Base-by-base conservation (phyloP, 148 eudicot species). In the Oxyria digyna region DNA sequence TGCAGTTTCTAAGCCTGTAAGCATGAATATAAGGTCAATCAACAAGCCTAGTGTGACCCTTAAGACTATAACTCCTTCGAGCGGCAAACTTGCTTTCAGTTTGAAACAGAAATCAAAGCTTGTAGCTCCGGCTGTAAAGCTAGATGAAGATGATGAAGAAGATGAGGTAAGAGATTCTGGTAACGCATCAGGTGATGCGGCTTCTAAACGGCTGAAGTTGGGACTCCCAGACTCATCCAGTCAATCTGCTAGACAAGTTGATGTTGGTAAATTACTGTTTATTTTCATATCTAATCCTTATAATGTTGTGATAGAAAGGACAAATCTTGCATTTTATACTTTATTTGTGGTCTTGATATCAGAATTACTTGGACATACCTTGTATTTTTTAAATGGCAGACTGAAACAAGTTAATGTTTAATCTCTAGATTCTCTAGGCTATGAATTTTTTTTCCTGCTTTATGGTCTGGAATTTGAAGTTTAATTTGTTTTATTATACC, bases 11-110 rank as follows among this genome's bases (percentile, higher is more conserved):
- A 84, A 84, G 72, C 77, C 82, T 73, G 72, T 82, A 15, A 73
- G 67, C 72, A 77, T 77, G 76, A 85, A 79, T 78, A 62, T 66
- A 18, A 71, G 72, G 69, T 64, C 77, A 57, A 75, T 68, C 42
- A 18, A 69, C 64, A 81, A 81, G 80, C 78, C 74, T 38, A 82
- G 62, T 72, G 76, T 72, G 54, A 59, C 74, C 20, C 68, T 48
- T 8, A 84, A 78, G 71, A 31, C 66, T 38, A 67, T 23, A 48
- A 72, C 69, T 77, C 55, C 82, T 69, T 82, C 90, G 29, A 67
- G 79, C 73, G 95, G 95, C 13, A 88, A 88, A 79, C 88, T 88
- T 66, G 95, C 91, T 40, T 88, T 88, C 73, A 88, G 87, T 78
- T 68, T 86, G 78, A 88, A 86, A 66, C 88, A 85, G 78, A 88